Evolutionary conservation across 176 grass and related monocot species (phyloP).

Genomic region (Poa pratensis): DNA sequence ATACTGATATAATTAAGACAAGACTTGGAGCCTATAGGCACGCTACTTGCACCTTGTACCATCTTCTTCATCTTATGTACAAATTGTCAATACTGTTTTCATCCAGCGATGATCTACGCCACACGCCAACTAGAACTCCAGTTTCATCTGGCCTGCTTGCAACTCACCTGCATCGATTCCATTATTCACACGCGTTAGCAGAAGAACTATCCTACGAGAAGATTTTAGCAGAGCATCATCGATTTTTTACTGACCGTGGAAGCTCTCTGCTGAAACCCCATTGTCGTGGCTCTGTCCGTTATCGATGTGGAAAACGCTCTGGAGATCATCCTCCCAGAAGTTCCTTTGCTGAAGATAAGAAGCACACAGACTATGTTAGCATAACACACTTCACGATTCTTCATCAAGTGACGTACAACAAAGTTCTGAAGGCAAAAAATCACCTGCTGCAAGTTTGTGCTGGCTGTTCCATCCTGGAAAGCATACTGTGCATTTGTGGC

Average conservation of each 20-base stretch:
- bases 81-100: slow-evolving; percentile 3
- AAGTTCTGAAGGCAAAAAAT: slow-evolving; percentile 24
- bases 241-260: slow-evolving; percentile 44
- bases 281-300: slow-evolving; percentile 55
- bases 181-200: background rate
- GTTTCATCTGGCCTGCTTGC: slow-evolving; percentile 53
- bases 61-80: slow-evolving; percentile 49
- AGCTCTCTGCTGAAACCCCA: slow-evolving; percentile 58
- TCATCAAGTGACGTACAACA: background rate
- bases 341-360: slow-evolving; percentile 65
- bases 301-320: slow-evolving; percentile 66
- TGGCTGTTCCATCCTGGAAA: slow-evolving; percentile 57
- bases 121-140: slow-evolving; percentile 43
- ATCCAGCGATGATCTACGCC: background rate
- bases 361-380: background rate
- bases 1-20: background rate
- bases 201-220: background rate
- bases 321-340: slow-evolving; percentile 90
- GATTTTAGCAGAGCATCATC: background rate
- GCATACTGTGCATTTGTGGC: slow-evolving; percentile 34
- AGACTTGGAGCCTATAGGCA: no score
- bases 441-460: slow-evolving; percentile 76
- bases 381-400: slow-evolving; percentile 4
- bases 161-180: slow-evolving; percentile 30
- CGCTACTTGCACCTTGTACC: slow-evolving; percentile 25